Base-by-base conservation (phyloP, 805 yeast genomes). In the Starmera amethionina region DNA sequence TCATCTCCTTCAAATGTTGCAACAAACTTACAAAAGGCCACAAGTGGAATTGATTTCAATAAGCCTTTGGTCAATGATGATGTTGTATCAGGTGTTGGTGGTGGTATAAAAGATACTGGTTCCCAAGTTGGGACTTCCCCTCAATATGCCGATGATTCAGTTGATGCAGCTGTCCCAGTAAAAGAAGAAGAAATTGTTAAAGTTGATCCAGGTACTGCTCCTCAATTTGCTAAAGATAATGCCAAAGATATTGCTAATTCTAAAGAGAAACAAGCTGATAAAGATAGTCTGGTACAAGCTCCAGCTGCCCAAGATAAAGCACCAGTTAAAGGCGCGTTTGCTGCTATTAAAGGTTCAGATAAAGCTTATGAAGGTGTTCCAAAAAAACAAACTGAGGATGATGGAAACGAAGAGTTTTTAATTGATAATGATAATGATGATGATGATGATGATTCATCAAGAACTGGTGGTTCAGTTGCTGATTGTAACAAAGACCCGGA, bases 401-500 rank as follows among this genome's bases (percentile, higher is more conserved):
- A 50, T 18, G 62, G 56, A 25, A 56, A 51, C 18, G 49, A 54
- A 34, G 44, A 36, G 30, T 44, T 43, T 14, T n/a, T 16, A 10
- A 7, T 35, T n/a, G 41, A 36, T n/a, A 37, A 36, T 8, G 22
- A 34, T 28, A 16, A 5, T 30, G 16, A 13, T 8, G 35, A 37
- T 15, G 40, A 35, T 25, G 32, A 27, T 64, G 70, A 44, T 64
- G 73, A 33, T 13, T 37, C 12, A 4, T 22, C 27, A 22, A 32
- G 36, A 22, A 27, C 43, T 30, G 30, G 40, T 30, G 42, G 35
- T 14, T 25, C 40, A 25, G 35, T 42, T 19, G 56, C 56, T 16
- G 46, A 49, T 16, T 71, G 77, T 53, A 54, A 45, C 4, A 59
- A 61, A 37, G 67, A 74, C 25, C 63, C 74, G 30, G 82, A 83